Percentiles rank a stretch among this genome's conserved stretches.
These are phyloP conservation scores for Bjerkandera adusta DNA, from an alignment of 1,284 basidiomycete genomes.

Conservation along the genomic window DNA sequence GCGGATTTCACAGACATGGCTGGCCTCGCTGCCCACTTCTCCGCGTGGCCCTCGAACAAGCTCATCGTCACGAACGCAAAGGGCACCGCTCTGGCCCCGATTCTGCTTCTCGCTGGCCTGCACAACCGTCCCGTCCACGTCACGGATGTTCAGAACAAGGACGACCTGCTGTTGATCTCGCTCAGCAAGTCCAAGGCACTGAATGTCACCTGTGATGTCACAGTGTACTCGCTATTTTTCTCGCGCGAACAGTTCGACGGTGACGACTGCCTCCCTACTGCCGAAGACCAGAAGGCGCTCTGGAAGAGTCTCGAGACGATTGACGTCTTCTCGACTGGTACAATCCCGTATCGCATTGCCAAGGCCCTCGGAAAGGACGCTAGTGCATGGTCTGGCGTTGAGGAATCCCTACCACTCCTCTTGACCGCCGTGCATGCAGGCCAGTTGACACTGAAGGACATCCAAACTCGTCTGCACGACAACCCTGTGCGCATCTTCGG, in stretches of 20 bases:
- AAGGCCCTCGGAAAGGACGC: conserved; percentile 63
- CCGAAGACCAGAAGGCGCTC: conserved; percentile 79
- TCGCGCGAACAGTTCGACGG: conserved; percentile 72
- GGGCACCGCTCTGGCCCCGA: conserved; percentile 89
- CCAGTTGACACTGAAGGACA: conserved; percentile 81
- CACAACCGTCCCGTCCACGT: conserved; percentile 91
- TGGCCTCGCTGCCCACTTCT: conserved; percentile 83
- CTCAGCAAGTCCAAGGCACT: conserved; percentile 94
- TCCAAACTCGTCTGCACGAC: conserved; percentile 81
- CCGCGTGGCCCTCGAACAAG: conserved; percentile 89
- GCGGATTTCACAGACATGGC: conserved; percentile 62
- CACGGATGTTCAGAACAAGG: conserved; percentile 87
- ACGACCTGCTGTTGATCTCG: conserved; percentile 90
- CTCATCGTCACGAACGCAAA: conserved; percentile 94
- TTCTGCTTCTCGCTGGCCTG: conserved; percentile 90
- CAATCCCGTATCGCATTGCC: conserved; percentile 79
- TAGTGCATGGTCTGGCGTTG: conserved; percentile 78
- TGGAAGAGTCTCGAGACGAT: conserved; percentile 88
- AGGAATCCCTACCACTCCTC: conserved; percentile 87
- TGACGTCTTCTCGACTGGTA: conserved; percentile 92
- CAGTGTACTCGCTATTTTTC: conserved; percentile 93
- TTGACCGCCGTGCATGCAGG: conserved; percentile 85
- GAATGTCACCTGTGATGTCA: conserved; percentile 95
- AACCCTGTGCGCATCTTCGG: conserved; percentile 94
- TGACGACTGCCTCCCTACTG: conserved; percentile 69